Evolutionary conservation across 352 stramenopile genomes (phyloP), one percentile per base, ranked within the genome.

Genomic region (Phytophthora sp.): DNA sequence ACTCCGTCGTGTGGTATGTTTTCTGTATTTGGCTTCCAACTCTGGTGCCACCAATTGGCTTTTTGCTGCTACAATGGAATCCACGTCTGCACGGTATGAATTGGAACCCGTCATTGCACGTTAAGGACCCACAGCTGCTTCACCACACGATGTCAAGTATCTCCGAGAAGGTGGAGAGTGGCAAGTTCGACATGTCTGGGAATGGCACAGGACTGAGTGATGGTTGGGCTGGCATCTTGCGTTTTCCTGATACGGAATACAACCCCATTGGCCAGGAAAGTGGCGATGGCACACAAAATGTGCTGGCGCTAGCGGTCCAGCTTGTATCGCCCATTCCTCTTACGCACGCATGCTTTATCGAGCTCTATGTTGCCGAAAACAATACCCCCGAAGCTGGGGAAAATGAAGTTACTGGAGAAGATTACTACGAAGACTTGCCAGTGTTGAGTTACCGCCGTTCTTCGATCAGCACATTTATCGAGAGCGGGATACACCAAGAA

Each of bases 11-110:
- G 13, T 95, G 87, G 87, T 93, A 94, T 65, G 66, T 82, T 23
- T 89, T 94, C 49, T 90, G 78, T 9, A 80, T 94, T 44, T 95
- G 84, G 82, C 69, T 94, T 18, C 85, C 84, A 20, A 94, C 80
- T 12, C 35, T 95, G 15, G 75, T 94, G 4, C 87, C 87, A 24
- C 80, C 85, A 2, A 77, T 86, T 16, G 87, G 84, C 0, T 95
- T 94, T 69, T 68, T 95, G 21, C 42, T 94, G 8, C 69, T 95
- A n/a, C 85, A 94, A 62, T 95, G 87, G 87, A 95, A 94, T 55
- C 81, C 87, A 7, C 77, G 86, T 1, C 63, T 94, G 9, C 82
- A 92, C 31, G 78, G 77, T n/a, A 82, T 87, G 69, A 89, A 88
- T 41, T 90, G 78, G 73, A 88, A 84, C 53, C 73, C 78, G 20